phyloP scores from a whole-genome alignment of 2,329 filamentous ascomycete genomes.

The Xenoacremonium recifei region DNA sequence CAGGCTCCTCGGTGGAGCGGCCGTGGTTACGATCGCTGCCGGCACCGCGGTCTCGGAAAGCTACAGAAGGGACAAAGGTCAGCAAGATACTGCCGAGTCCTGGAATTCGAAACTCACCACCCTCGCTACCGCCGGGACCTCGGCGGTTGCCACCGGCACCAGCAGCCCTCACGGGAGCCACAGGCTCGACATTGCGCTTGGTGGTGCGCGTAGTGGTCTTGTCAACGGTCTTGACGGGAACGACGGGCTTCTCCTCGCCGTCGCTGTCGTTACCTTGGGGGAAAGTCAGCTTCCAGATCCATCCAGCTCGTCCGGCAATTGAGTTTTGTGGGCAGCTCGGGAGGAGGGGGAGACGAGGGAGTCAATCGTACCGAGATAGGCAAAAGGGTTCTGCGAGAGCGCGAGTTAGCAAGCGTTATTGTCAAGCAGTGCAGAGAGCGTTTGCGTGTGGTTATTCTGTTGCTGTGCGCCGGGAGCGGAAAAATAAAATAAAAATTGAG shows the following conservation, averaged over 20 bases:
- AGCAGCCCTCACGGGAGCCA: slow-evolving; percentile 56
- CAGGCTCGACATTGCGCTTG: slow-evolving; percentile 84
- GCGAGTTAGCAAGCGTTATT: too few relatives aligned
- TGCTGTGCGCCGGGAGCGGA: too few relatives aligned
- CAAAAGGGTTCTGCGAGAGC: slow-evolving; percentile 90
- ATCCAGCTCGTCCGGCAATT: too few relatives aligned
- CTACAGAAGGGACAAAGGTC: slow-evolving; percentile 43
- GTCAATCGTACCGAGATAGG: slow-evolving; percentile 82
- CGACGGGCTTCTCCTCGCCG: slow-evolving; percentile 69
- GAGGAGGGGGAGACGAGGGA: slow-evolving; percentile 17
- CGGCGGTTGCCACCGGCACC: slow-evolving; percentile 46
- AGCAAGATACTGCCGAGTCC: slow-evolving; percentile 4
- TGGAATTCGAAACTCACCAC: slow-evolving; percentile 61
- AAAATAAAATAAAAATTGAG: too few relatives aligned
- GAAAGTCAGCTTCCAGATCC: slow-evolving; percentile 22
- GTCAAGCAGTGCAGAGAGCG: too few relatives aligned
- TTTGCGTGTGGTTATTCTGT: too few relatives aligned
- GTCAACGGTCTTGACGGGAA: slow-evolving; percentile 85
- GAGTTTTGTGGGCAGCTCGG: slow-evolving; percentile 12
- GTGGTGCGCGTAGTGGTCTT: slow-evolving; percentile 71
- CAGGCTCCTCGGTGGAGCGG: slow-evolving; percentile 70
- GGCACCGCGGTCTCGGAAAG: slow-evolving; percentile 85
- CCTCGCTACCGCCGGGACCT: slow-evolving; percentile 74
- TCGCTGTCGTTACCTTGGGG: slow-evolving; percentile 57
- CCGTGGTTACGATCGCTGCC: slow-evolving; percentile 80